Conservation (phyloP, 345 rosid species). For the Boechera stricta region DNA sequence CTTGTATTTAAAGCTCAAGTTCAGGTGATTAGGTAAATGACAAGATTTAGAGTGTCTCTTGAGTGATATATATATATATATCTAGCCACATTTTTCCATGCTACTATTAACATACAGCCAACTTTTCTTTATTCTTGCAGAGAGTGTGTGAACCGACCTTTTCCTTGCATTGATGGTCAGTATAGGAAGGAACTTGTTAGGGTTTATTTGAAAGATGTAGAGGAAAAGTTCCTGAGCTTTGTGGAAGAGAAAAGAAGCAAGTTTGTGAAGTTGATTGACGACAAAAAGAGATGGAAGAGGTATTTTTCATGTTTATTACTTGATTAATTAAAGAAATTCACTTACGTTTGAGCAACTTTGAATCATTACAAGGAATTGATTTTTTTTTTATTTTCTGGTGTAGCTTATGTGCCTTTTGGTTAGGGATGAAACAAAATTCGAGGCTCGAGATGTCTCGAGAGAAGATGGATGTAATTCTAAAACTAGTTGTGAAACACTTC, state of each 20-base stretch:
- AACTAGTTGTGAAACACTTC: slow-evolving; percentile 64
- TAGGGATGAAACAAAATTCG: neutral
- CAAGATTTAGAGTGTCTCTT: neutral
- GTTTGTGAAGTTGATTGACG: neutral
- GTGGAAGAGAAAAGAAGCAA: slow-evolving; percentile 3
- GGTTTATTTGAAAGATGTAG: neutral
- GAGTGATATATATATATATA: neutral
- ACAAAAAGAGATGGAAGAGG: slow-evolving; percentile 3
- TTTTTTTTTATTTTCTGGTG: neutral
- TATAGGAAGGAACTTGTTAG: neutral
- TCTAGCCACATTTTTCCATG: neutral
- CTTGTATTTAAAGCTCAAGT: neutral
- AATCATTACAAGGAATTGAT: neutral
- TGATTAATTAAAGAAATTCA: neutral
- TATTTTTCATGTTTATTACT: neutral
- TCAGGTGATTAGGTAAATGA: neutral
- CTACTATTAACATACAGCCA: neutral
- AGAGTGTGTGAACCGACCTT: slow-evolving; percentile 7
- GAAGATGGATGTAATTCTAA: slow-evolving; percentile 8
- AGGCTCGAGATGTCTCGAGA: neutral
- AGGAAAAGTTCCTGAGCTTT: neutral
- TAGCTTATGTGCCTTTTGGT: slow-evolving; percentile 8
- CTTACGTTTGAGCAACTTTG: neutral
- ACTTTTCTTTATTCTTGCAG: neutral
- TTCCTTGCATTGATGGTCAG: neutral